These are phyloP conservation scores for Cyphellophora attinorum DNA, from an alignment of 2,329 filamentous ascomycete genomes.

Conservation along the genomic window DNA sequence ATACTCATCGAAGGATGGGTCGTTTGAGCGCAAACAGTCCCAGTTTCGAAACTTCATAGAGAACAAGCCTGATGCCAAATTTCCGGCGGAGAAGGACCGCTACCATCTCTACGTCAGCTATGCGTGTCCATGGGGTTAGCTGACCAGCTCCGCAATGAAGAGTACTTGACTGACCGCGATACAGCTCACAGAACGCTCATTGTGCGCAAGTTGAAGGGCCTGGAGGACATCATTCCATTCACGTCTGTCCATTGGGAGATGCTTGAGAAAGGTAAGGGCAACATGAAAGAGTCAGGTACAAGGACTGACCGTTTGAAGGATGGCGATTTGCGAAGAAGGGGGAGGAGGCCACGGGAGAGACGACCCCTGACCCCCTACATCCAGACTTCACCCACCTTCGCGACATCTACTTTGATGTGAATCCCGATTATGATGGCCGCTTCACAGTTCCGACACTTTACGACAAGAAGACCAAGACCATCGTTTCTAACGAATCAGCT, in stretches of 20 bases:
- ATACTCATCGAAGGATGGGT: constrained; percentile 64
- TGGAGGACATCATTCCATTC: constrained; percentile 70
- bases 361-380: constrained; percentile 47
- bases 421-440: constrained; percentile 63
- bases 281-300: neutral
- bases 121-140: constrained; percentile 74
- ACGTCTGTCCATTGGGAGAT: constrained; percentile 94
- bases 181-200: constrained; percentile 77
- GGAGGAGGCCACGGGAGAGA: constrained; percentile 48
- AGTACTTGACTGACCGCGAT: constrained; percentile 3
- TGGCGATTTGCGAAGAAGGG: constrained; percentile 72
- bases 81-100: constrained; percentile 74
- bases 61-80: constrained; percentile 59
- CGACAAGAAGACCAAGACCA: constrained; percentile 59
- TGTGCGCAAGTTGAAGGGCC: constrained; percentile 78
- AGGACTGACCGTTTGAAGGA: constrained; percentile 35
- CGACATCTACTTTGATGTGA: constrained; percentile 68
- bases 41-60: constrained; percentile 76
- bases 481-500: constrained; percentile 82
- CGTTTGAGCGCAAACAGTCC: constrained; percentile 84
- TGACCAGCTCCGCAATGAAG: constrained; percentile 11
- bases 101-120: constrained; percentile 96
- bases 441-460: constrained; percentile 82
- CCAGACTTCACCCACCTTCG: constrained; percentile 63
- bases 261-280: constrained; percentile 47